Conservation (phyloP, 2,329 filamentous ascomycete genomes). For the Xylogone sp. region DNA sequence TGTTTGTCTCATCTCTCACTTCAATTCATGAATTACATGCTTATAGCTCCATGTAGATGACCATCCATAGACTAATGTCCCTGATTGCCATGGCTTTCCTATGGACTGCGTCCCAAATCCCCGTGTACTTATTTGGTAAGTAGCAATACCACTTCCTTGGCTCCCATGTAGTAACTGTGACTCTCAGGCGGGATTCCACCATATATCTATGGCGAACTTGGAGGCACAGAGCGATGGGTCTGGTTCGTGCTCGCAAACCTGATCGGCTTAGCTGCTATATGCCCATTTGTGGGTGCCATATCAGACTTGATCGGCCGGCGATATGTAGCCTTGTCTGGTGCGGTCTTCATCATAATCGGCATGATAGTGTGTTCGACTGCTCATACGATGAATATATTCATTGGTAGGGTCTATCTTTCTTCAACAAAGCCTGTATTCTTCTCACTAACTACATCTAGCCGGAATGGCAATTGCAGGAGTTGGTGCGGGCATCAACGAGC, state of each 20-base stretch:
- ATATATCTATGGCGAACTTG: constrained; percentile 52
- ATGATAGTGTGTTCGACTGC: constrained; percentile 57
- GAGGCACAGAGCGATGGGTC: constrained; percentile 39
- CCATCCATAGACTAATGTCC: constrained; percentile 56
- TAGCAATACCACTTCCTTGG: constrained; percentile 3
- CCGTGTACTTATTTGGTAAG: constrained; percentile 46
- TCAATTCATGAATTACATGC: constrained; percentile 34
- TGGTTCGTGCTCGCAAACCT: constrained; percentile 43
- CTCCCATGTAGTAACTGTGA: neutral
- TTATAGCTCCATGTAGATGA: constrained; percentile 49
- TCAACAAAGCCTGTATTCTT: neutral
- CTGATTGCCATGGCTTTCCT: constrained; percentile 55
- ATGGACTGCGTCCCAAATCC: constrained; percentile 58
- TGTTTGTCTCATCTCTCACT: constrained; percentile 34
- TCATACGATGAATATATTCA: constrained; percentile 56
- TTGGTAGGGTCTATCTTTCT: constrained; percentile 45
- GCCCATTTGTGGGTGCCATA: constrained; percentile 62
- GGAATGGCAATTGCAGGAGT: constrained; percentile 53
- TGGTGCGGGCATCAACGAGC: constrained; percentile 64
- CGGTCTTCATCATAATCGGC: constrained; percentile 49
- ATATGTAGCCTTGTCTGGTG: constrained; percentile 53
- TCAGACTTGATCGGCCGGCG: constrained; percentile 61
- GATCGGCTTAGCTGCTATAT: constrained; percentile 52
- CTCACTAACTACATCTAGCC: constrained; percentile 26
- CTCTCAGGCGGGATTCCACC: constrained; percentile 39